Evolutionary conservation across 2,329 filamentous ascomycete species (phyloP).

Genomic region (Exophiala viscosa): DNA sequence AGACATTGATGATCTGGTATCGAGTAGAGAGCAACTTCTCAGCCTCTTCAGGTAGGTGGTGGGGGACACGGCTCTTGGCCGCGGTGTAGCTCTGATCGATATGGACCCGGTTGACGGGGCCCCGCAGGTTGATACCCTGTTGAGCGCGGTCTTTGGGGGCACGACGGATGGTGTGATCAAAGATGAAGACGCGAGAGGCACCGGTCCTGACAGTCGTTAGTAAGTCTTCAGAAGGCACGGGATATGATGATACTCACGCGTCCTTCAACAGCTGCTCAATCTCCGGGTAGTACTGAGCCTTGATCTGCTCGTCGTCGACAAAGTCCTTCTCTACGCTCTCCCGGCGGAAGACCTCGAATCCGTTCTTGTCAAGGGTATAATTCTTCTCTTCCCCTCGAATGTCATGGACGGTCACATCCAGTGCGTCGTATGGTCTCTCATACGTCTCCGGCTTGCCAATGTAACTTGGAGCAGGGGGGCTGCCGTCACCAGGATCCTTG

Average conservation of each 20-base stretch:
- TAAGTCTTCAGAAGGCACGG: slow-evolving; percentile 17
- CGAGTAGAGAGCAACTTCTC: slow-evolving; percentile 42
- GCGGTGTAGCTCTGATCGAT: slow-evolving; percentile 50
- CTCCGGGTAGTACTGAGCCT: slow-evolving; percentile 35
- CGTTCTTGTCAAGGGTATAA: slow-evolving; percentile 41
- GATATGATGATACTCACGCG: slow-evolving; percentile 25
- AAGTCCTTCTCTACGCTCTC: slow-evolving; percentile 36
- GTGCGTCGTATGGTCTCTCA: slow-evolving; percentile 26
- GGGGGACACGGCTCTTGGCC: slow-evolving; percentile 40
- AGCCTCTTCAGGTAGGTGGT: slow-evolving; percentile 46
- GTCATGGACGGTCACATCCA: slow-evolving; percentile 38
- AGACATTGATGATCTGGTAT: slow-evolving; percentile 51
- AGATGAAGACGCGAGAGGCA: slow-evolving; percentile 56
- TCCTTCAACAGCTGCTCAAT: slow-evolving; percentile 36
- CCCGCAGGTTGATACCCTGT: slow-evolving; percentile 33
- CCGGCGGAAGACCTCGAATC: slow-evolving; percentile 38
- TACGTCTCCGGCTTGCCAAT: slow-evolving; percentile 31
- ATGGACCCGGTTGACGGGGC: slow-evolving; percentile 50
- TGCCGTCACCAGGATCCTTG: slow-evolving; percentile 30
- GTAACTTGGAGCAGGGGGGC: slow-evolving; percentile 25
- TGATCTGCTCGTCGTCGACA: slow-evolving; percentile 36
- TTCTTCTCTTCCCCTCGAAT: slow-evolving; percentile 44
- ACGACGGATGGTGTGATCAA: slow-evolving; percentile 61
- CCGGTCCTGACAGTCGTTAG: slow-evolving; percentile 48
- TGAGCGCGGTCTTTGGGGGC: slow-evolving; percentile 32